These are phyloP conservation scores for Plantago elongata DNA, from an alignment of 257 asterid species.

Conservation along the genomic window DNA sequence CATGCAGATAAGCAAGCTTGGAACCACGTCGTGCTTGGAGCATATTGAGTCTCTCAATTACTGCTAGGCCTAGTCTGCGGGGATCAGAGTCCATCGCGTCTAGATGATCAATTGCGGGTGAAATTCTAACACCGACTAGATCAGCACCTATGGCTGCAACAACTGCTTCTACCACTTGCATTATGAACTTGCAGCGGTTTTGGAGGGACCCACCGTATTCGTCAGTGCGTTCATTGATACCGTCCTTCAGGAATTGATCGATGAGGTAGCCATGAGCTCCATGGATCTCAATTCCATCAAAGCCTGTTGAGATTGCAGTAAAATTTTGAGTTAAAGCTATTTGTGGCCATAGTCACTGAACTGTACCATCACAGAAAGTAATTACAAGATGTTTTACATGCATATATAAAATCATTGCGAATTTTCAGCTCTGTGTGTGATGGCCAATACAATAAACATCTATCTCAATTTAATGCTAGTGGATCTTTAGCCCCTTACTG, in stretches of 20 bases:
- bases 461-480: too few species aligned
- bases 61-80: constrained; percentile 62
- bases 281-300: constrained; percentile 87
- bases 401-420: too few species aligned
- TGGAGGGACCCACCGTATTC: constrained; percentile 76
- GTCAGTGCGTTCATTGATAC: constrained; percentile 77
- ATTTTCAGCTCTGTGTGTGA: too few species aligned
- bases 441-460: too few species aligned
- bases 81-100: constrained; percentile 91
- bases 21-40: constrained; percentile 40
- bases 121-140: constrained; percentile 70
- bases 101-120: constrained; percentile 93
- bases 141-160: constrained; percentile 68
- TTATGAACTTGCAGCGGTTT: constrained; percentile 71
- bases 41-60: constrained; percentile 61
- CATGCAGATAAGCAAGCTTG: constrained; percentile 68
- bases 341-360: not conserved
- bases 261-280: constrained; percentile 96
- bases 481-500: too few species aligned
- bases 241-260: constrained; percentile 84
- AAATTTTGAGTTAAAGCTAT: not conserved
- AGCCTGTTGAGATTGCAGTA: constrained; percentile 43
- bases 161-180: constrained; percentile 55
- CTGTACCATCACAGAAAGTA: too few species aligned
- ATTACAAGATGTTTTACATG: too few species aligned